Evolutionary conservation across 164 flowering plant species (phyloP).

Genomic region (Vitis rupestris): DNA sequence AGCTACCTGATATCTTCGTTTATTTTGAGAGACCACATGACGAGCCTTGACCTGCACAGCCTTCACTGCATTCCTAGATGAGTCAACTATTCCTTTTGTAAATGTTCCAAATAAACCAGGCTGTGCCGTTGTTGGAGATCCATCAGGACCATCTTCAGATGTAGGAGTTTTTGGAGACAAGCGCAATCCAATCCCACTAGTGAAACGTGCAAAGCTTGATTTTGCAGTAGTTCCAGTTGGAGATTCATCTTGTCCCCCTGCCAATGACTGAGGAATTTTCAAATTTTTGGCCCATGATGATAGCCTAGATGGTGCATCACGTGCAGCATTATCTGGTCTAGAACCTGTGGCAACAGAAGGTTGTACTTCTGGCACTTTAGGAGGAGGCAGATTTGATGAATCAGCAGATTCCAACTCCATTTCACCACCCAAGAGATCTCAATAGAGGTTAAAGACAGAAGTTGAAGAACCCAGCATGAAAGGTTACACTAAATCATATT

Average conservation of each 20-base stretch:
- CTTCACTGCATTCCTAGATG: slow-evolving; percentile 89
- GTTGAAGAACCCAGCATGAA: slow-evolving; percentile 3
- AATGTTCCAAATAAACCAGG: slow-evolving; percentile 74
- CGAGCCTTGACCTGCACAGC: slow-evolving; percentile 98
- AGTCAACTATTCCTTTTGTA: slow-evolving; percentile 85
- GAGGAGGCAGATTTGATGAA: slow-evolving; percentile 28
- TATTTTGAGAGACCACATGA: slow-evolving; percentile 96
- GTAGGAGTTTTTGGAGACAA: slow-evolving; percentile 71
- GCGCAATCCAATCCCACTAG: slow-evolving; percentile 73
- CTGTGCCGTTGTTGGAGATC: slow-evolving; percentile 42
- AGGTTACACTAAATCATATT: background rate
- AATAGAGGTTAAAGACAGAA: background rate
- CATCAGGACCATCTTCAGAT: slow-evolving; percentile 41
- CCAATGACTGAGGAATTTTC: slow-evolving; percentile 62
- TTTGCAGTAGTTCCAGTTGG: slow-evolving; percentile 52
- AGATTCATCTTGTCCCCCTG: slow-evolving; percentile 45
- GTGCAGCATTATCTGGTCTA: slow-evolving; percentile 35
- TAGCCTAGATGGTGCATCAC: slow-evolving; percentile 47
- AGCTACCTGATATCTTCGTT: slow-evolving; percentile 93
- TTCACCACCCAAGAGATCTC: slow-evolving; percentile 12
- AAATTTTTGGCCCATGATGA: slow-evolving; percentile 83
- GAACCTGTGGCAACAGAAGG: slow-evolving; percentile 29
- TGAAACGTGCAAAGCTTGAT: slow-evolving; percentile 76
- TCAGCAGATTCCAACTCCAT: slow-evolving; percentile 53
- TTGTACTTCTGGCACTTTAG: slow-evolving; percentile 30